phyloP scores from a whole-genome alignment of 2,329 filamentous ascomycete species.

The Volutella citrinella region DNA sequence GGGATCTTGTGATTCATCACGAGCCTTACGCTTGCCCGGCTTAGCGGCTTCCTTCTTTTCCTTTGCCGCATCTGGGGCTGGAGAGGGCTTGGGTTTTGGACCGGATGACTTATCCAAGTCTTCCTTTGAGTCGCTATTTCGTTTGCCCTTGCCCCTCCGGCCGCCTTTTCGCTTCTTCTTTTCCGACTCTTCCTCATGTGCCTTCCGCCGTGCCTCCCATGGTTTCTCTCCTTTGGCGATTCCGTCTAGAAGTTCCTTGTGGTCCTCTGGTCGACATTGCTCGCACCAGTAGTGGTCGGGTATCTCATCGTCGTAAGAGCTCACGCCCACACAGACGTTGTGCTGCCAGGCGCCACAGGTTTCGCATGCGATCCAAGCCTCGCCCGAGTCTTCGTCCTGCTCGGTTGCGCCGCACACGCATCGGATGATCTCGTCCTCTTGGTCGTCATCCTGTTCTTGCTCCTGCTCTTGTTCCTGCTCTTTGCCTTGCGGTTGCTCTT shows the following conservation, averaged over 20 bases:
- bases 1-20: slow-evolving; percentile 54
- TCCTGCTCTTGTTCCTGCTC: slow-evolving; percentile 61
- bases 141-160: slow-evolving; percentile 63
- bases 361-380: slow-evolving; percentile 96
- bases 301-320: slow-evolving; percentile 71
- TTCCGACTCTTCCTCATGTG: slow-evolving; percentile 60
- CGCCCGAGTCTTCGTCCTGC: slow-evolving; percentile 79
- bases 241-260: slow-evolving; percentile 75
- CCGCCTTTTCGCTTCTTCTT: slow-evolving; percentile 56
- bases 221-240: slow-evolving; percentile 79
- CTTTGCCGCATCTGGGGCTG: slow-evolving; percentile 41
- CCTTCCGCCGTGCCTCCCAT: slow-evolving; percentile 71
- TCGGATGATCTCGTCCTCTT: slow-evolving; percentile 71
- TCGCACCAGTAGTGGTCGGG: slow-evolving; percentile 92
- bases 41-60: slow-evolving; percentile 47
- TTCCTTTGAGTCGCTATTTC: slow-evolving; percentile 61
- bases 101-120: slow-evolving; percentile 49
- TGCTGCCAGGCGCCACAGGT: slow-evolving; percentile 94
- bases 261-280: slow-evolving; percentile 78
- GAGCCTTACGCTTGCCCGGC: slow-evolving; percentile 54
- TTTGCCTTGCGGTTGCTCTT: slow-evolving; percentile 35
- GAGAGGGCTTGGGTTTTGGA: slow-evolving; percentile 36
- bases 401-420: slow-evolving; percentile 90
- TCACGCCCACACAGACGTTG: slow-evolving; percentile 90
- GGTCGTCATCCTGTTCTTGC: slow-evolving; percentile 51